phyloP scores from a whole-genome alignment of 257 asterid genomes.

The Henckelia pumila region DNA sequence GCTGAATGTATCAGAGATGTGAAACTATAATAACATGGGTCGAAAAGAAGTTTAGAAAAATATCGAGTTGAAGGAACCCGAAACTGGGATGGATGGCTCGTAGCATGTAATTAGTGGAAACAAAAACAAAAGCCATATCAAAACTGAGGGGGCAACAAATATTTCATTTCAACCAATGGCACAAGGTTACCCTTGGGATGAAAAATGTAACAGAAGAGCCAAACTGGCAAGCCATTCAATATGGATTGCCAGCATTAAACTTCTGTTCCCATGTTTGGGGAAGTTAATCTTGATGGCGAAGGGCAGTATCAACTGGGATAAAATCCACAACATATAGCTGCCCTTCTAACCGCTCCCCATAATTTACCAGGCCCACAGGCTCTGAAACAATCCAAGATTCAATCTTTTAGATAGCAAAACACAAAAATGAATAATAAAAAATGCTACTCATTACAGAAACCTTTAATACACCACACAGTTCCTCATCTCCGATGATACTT shows the following conservation, averaged over 20 bases:
- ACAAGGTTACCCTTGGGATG: neutral
- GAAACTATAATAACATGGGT: neutral
- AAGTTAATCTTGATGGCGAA: neutral
- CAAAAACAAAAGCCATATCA: neutral
- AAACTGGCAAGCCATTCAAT: slow-evolving; percentile 11
- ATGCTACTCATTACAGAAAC: neutral
- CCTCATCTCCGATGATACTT: neutral
- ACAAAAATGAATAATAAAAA: too few relatives aligned
- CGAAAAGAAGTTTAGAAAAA: neutral
- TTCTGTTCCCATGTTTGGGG: neutral
- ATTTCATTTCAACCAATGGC: neutral
- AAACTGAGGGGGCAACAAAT: neutral
- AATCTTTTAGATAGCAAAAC: neutral
- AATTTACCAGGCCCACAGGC: neutral
- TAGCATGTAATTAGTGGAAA: neutral
- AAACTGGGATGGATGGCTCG: neutral
- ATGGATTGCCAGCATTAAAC: slow-evolving; percentile 8
- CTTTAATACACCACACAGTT: neutral
- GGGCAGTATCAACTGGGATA: neutral
- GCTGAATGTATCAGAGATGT: neutral
- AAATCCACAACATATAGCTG: neutral
- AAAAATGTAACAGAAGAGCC: slow-evolving; percentile 28
- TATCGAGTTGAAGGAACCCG: neutral
- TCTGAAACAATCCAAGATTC: neutral
- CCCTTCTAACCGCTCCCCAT: slow-evolving; percentile 17